Percentiles rank a stretch among this genome's conserved stretches.
Evolutionary conservation across 73 alveolate species (phyloP).

Genomic region (Paramecium primaurelia): DNA sequence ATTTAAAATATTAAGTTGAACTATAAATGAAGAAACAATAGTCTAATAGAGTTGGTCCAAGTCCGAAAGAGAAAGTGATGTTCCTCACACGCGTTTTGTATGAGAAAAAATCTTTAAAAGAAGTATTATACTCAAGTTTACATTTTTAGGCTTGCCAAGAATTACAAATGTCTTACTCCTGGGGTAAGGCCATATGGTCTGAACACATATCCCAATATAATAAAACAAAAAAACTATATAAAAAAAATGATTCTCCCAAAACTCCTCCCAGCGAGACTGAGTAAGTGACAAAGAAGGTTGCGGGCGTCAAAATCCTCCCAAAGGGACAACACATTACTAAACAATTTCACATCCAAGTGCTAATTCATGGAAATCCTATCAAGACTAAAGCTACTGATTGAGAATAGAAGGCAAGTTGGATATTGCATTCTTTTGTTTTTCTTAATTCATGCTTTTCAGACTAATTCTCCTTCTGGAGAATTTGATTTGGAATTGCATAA

Average conservation of each 20-base stretch:
- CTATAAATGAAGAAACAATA: slow-evolving; percentile 28
- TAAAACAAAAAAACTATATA: slow-evolving; percentile 41
- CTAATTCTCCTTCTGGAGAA: slow-evolving; percentile 31
- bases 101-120: slow-evolving; percentile 21
- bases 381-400: not conserved
- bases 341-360: not conserved
- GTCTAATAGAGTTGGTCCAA: not conserved
- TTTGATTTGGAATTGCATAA: not conserved
- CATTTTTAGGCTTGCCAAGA: slow-evolving; percentile 40
- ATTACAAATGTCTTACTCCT: not conserved
- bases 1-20: slow-evolving; percentile 45
- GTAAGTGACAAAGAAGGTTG: not conserved
- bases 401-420: not conserved
- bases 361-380: not conserved
- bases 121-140: slow-evolving; percentile 6
- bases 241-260: slow-evolving; percentile 35
- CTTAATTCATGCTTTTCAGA: not conserved
- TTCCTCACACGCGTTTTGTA: slow-evolving; percentile 45
- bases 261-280: slow-evolving; percentile 21
- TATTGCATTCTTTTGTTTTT: slow-evolving; percentile 16
- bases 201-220: slow-evolving; percentile 41
- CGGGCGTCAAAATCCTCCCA: slow-evolving; percentile 24
- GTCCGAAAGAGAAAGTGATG: slow-evolving; percentile 46
- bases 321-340: slow-evolving; percentile 10
- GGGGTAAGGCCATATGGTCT: slow-evolving; percentile 54